Evolutionary conservation across 345 rosid genomes (phyloP).

Genomic region (Hibiscus trionum): DNA sequence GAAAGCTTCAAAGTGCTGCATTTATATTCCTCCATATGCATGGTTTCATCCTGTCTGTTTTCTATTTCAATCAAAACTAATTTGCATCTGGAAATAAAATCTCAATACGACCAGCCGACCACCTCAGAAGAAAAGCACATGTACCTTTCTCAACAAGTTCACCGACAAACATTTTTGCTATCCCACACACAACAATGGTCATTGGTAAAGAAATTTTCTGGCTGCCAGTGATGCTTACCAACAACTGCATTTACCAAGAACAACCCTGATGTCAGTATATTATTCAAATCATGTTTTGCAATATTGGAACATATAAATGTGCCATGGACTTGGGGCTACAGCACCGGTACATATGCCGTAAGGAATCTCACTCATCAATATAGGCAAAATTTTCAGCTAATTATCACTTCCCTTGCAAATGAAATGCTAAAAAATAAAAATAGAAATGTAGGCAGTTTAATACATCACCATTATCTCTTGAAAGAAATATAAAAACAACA

Average conservation of each 20-base stretch:
- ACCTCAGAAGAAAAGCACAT: neutral
- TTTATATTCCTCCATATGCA: neutral
- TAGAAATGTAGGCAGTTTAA: neutral
- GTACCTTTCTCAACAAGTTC: constrained; percentile 90
- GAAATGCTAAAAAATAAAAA: neutral
- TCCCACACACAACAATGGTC: constrained; percentile 82
- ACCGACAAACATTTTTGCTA: constrained; percentile 96
- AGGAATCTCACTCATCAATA: neutral
- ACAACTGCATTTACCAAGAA: constrained; percentile 41
- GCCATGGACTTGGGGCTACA: neutral
- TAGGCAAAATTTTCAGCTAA: neutral
- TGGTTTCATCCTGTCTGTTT: neutral
- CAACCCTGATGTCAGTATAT: neutral
- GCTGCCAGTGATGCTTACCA: constrained; percentile 66
- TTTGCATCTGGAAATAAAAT: neutral
- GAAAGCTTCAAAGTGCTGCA: neutral
- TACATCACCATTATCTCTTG: neutral
- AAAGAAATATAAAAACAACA: neutral
- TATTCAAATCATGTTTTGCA: neutral
- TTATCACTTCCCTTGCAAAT: neutral
- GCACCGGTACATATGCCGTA: neutral
- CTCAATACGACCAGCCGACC: neutral
- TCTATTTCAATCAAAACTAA: neutral
- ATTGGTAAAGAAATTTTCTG: constrained; percentile 79
- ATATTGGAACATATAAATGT: neutral